Evolutionary conservation across 2,329 filamentous ascomycete species (phyloP), one percentile per base, ranked within the genome.

Genomic region (Colletotrichum sp.): DNA sequence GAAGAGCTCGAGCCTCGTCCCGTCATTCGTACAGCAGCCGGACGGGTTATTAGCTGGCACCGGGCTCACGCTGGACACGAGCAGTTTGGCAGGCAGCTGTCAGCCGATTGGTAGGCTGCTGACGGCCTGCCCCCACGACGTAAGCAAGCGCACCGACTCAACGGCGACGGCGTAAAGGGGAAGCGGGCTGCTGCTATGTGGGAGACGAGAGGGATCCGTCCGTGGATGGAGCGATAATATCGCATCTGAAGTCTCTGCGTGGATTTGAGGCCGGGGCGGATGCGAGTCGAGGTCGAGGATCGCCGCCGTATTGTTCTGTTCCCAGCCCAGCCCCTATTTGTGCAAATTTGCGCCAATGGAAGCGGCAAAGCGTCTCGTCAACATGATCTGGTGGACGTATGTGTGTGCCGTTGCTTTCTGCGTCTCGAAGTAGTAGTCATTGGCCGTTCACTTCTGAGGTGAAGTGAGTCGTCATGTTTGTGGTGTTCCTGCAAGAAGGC

Each of bases 1-100:
- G 69, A 34, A 34, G 74, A 65, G 70, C 73, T 72, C 73, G 56
- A 67, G 73, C 73, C 73, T 73, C 70, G 68, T 72, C 55, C 39
- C 10, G 34, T 64, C 55, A 55, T 55, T 43, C 55, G 32, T 55
- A 34, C 27, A 27, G 52, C 13, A 22, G 8, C 18, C 58, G 16
- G 16, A 61, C 67, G 9, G 27, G 64, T 73, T 9, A 48, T 25
- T 27, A 48, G 34, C n/a, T 34, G 43, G 70, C 27, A 60, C 70
- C 56, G 70, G 34, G 62, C 55, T 25, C 55, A 61, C 27, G 39
- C 39, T 43, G 39, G 39, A 73, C 30, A 27, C 22, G 16, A 25
- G 36, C 13, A 22, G 10, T 69, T 65, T 61, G 64, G 48, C 58
- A 64, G 74, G 34, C 64, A 73, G 74, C 43, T 74, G 64, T 60